Evolutionary conservation across 2,329 filamentous ascomycete genomes (phyloP).

Genomic region (Lachnellula occidentalis): DNA sequence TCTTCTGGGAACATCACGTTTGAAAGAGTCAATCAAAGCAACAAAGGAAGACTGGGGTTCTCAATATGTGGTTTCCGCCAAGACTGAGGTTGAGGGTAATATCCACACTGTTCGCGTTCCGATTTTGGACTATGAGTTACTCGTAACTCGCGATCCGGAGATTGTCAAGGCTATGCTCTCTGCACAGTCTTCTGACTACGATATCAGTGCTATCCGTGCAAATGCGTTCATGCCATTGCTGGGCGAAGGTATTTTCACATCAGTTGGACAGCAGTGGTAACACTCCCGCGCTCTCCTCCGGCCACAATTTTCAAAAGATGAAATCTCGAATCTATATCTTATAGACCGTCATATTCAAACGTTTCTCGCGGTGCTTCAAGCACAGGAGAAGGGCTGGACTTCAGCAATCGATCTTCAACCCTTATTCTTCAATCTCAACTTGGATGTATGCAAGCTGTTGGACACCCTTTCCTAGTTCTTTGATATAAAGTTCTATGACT

Average conservation of each 20-base stretch:
- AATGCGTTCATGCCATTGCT: slow-evolving; percentile 29
- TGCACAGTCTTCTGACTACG: slow-evolving; percentile 29
- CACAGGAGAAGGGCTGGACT: slow-evolving; percentile 32
- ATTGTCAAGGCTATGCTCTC: slow-evolving; percentile 32
- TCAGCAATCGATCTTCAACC: slow-evolving; percentile 44
- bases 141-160: slow-evolving; percentile 33
- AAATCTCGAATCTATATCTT: slow-evolving; percentile 43
- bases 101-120: slow-evolving; percentile 33
- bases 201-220: slow-evolving; percentile 32
- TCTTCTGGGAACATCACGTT: slow-evolving; percentile 29
- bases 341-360: slow-evolving; percentile 36
- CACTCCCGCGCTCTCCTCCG: slow-evolving; percentile 41
- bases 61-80: slow-evolving; percentile 31
- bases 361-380: slow-evolving; percentile 39
- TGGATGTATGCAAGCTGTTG: slow-evolving; percentile 37
- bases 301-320: slow-evolving; percentile 47
- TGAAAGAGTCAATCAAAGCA: slow-evolving; percentile 31
- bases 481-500: too few species aligned
- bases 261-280: slow-evolving; percentile 28
- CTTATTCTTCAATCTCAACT: slow-evolving; percentile 50
- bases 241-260: slow-evolving; percentile 23
- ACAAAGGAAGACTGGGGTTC: slow-evolving; percentile 32
- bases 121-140: slow-evolving; percentile 35
- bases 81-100: slow-evolving; percentile 27
- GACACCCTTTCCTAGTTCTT: too few species aligned